Evolutionary conservation across 768 basidiomycete species (phyloP).

Genomic region (Psilocybe azurescens): DNA sequence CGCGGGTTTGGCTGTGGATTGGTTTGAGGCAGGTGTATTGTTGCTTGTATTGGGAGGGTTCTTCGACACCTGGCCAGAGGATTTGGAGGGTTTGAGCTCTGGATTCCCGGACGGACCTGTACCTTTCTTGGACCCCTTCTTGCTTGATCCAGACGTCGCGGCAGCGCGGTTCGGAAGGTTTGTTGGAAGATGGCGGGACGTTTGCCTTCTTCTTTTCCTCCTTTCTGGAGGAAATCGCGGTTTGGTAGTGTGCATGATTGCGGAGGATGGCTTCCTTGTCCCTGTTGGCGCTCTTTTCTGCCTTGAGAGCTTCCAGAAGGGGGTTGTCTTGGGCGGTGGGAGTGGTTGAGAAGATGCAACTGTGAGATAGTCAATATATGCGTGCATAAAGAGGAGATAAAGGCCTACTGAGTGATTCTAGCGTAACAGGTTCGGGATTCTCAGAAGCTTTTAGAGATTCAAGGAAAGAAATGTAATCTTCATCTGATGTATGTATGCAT

Average conservation of each 20-base stretch:
- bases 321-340: constrained; percentile 79
- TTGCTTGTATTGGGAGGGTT: constrained; percentile 1
- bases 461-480: constrained; percentile 84
- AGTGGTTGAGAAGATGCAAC: constrained; percentile 69
- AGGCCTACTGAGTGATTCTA: constrained; percentile 66
- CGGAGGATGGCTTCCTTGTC: constrained; percentile 77
- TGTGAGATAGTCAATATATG: constrained; percentile 37
- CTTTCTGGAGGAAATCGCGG: constrained; percentile 35
- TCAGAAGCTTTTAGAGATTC: constrained; percentile 65
- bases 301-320: constrained; percentile 90
- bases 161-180: neutral
- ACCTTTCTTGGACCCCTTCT: constrained; percentile 7
- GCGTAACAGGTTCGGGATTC: constrained; percentile 57
- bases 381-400: constrained; percentile 1
- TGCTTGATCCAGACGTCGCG: neutral
- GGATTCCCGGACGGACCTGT: neutral
- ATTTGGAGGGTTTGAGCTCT: constrained; percentile 3
- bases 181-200: constrained; percentile 8
- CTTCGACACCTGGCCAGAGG: constrained; percentile 17
- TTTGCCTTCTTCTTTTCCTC: constrained; percentile 39
- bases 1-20: constrained; percentile 20
- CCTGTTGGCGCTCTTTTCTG: constrained; percentile 73
- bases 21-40: constrained; percentile 11
- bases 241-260: constrained; percentile 69
- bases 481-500: constrained; percentile 52